These are phyloP conservation scores for Rhizopogon rudus DNA, from an alignment of 768 basidiomycete species.

Conservation along the genomic window DNA sequence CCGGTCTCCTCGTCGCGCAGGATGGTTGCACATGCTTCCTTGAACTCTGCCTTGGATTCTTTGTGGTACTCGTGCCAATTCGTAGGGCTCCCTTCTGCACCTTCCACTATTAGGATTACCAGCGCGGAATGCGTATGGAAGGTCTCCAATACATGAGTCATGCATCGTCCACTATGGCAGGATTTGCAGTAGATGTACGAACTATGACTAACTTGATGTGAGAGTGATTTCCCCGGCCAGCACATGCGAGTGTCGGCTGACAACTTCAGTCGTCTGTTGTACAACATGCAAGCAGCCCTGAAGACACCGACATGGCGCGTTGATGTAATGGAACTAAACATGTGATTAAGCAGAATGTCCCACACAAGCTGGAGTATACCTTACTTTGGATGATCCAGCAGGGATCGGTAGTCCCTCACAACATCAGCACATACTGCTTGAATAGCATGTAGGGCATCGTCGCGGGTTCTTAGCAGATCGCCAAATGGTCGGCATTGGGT, in stretches of 20 bases:
- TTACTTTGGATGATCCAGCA: slow-evolving; percentile 17
- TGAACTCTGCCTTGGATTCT: slow-evolving; percentile 12
- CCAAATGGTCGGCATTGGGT: slow-evolving; percentile 51
- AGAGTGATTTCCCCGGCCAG: neutral
- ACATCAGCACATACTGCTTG: slow-evolving; percentile 9
- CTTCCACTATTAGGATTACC: slow-evolving; percentile 22
- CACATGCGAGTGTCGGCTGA: slow-evolving; percentile 5
- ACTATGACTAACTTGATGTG: slow-evolving; percentile 13
- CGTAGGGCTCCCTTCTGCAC: slow-evolving; percentile 7
- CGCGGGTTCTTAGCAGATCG: slow-evolving; percentile 39
- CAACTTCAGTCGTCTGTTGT: slow-evolving; percentile 15
- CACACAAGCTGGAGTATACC: slow-evolving; percentile 7
- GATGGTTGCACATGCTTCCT: slow-evolving; percentile 6
- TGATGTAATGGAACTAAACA: slow-evolving; percentile 18
- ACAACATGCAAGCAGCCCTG: slow-evolving; percentile 25
- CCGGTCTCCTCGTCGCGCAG: slow-evolving; percentile 35
- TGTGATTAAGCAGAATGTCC: slow-evolving; percentile 5
- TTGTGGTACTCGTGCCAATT: slow-evolving; percentile 34
- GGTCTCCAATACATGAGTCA: slow-evolving; percentile 28
- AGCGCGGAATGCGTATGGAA: slow-evolving; percentile 34
- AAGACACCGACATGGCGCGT: slow-evolving; percentile 24
- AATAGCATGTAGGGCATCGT: slow-evolving; percentile 30
- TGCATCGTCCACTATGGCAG: slow-evolving; percentile 35
- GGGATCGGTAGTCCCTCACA: slow-evolving; percentile 4
- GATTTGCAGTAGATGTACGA: slow-evolving; percentile 28